These are phyloP conservation scores for Mortierella sp. DNA, from an alignment of 371 early-diverging fungal genomes.

Conservation along the genomic window DNA sequence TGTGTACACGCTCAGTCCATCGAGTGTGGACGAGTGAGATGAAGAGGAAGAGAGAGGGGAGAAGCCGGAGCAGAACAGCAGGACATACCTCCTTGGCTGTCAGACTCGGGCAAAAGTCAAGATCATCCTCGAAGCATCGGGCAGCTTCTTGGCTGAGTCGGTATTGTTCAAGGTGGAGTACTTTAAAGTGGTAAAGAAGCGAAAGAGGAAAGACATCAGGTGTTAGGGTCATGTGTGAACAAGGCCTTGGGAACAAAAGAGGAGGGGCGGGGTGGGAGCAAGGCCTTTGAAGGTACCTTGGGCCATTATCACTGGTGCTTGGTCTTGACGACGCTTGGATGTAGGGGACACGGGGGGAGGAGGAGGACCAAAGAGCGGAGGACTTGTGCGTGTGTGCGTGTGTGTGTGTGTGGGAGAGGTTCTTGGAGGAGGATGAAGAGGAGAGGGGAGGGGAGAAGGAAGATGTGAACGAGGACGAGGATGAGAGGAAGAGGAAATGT, in stretches of 20 bases:
- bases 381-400: no score
- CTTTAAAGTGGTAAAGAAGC: not conserved
- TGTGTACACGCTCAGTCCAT: no score
- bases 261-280: not conserved
- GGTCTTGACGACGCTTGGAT: no score
- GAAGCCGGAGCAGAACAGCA: no score
- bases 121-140: slow-evolving; percentile 46
- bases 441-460: slow-evolving; percentile 1
- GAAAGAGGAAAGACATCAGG: no score
- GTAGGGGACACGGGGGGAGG: not conserved
- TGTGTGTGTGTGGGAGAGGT: not conserved
- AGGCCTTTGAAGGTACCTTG: slow-evolving; percentile 13
- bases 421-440: slow-evolving; percentile 1
- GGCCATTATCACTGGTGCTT: no score
- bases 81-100: slow-evolving; percentile 54
- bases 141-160: slow-evolving; percentile 45
- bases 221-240: no score
- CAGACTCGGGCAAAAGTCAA: slow-evolving; percentile 52
- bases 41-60: no score
- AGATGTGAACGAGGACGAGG: not conserved
- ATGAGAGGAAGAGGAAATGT: not conserved
- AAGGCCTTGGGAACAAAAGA: not conserved
- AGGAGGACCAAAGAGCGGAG: not conserved
- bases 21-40: no score
- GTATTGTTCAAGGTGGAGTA: slow-evolving; percentile 40